Percentiles rank a stretch among this genome's conserved stretches.
Conservation (phyloP, 1,284 basidiomycete species). For the Naganishia liquefaciens region DNA sequence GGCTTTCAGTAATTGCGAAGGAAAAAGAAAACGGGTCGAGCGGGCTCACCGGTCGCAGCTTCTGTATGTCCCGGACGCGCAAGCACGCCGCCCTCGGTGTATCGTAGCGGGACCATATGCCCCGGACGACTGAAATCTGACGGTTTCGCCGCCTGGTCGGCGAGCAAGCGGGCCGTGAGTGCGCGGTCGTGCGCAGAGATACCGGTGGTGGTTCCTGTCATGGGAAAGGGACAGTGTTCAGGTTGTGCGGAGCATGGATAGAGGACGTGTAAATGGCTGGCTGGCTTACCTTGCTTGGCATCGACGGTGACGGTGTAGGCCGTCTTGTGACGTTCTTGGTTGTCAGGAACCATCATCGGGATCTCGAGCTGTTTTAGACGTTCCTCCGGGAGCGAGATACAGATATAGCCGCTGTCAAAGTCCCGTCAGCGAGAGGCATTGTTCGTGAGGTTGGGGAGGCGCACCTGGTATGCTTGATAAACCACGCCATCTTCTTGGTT, state of each 20-base stretch:
- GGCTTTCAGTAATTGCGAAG: neutral
- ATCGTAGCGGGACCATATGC: conserved; percentile 90
- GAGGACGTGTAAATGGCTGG: conserved; percentile 19
- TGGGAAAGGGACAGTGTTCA: conserved; percentile 7
- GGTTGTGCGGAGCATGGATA: too few relatives aligned
- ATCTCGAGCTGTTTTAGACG: conserved; percentile 80
- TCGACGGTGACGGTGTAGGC: conserved; percentile 98
- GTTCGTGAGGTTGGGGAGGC: neutral
- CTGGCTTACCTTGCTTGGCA: conserved; percentile 72
- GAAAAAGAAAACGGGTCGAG: neutral
- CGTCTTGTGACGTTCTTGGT: conserved; percentile 87
- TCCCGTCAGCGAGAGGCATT: neutral
- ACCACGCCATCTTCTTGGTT: conserved; percentile 98
- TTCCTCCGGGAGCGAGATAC: conserved; percentile 76
- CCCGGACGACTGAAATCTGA: conserved; percentile 88
- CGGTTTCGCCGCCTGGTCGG: conserved; percentile 60
- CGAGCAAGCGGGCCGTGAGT: conserved; percentile 79
- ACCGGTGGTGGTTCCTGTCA: conserved; percentile 82
- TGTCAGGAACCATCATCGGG: conserved; percentile 89
- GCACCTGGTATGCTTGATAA: conserved; percentile 92
- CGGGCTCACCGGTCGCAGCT: conserved; percentile 66
- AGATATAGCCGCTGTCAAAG: conserved; percentile 81
- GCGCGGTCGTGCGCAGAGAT: conserved; percentile 96
- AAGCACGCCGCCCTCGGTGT: conserved; percentile 79
- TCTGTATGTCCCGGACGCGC: conserved; percentile 92